Evolutionary conservation across 805 yeast species (phyloP).

Genomic region (Candida bentonensis): DNA sequence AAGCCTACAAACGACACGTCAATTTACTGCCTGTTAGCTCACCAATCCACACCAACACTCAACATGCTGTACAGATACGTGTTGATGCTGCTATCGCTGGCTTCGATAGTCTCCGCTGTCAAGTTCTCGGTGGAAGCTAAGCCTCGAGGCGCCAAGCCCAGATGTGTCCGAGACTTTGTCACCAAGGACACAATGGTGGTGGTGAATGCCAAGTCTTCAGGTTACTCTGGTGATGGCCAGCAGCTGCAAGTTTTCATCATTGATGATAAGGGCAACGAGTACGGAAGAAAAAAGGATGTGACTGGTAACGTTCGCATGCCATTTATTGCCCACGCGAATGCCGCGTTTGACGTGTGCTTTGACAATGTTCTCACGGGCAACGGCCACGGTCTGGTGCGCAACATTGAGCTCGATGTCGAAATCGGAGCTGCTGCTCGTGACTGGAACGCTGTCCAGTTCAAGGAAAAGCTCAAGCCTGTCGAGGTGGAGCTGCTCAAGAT

Average conservation of each 20-base stretch:
- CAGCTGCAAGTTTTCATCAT: slow-evolving; percentile 41
- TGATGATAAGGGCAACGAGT: slow-evolving; percentile 77
- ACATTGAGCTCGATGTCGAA: slow-evolving; percentile 81
- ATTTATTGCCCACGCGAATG: slow-evolving; percentile 69
- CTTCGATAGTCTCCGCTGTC: slow-evolving; percentile 14
- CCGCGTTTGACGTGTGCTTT: slow-evolving; percentile 87
- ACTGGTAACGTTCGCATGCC: slow-evolving; percentile 61
- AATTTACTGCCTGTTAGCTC: no score
- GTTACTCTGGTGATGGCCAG: slow-evolving; percentile 80
- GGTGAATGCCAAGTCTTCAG: slow-evolving; percentile 62
- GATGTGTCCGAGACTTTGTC: slow-evolving; percentile 88
- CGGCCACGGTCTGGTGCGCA: slow-evolving; percentile 41
- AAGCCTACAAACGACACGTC: no score
- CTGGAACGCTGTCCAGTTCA: slow-evolving; percentile 89
- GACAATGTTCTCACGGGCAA: slow-evolving; percentile 36
- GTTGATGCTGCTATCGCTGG: slow-evolving; percentile 6
- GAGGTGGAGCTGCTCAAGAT: slow-evolving; percentile 82
- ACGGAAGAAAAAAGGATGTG: slow-evolving; percentile 62
- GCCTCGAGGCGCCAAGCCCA: slow-evolving; percentile 28
- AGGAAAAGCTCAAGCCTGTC: slow-evolving; percentile 83
- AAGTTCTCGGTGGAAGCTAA: slow-evolving; percentile 20
- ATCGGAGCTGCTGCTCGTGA: slow-evolving; percentile 96
- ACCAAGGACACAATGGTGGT: slow-evolving; percentile 77
- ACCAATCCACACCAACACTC: no score
- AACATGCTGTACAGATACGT: background rate